Base-by-base conservation (phyloP, 1,284 basidiomycete species). In the Bothia castanella region DNA sequence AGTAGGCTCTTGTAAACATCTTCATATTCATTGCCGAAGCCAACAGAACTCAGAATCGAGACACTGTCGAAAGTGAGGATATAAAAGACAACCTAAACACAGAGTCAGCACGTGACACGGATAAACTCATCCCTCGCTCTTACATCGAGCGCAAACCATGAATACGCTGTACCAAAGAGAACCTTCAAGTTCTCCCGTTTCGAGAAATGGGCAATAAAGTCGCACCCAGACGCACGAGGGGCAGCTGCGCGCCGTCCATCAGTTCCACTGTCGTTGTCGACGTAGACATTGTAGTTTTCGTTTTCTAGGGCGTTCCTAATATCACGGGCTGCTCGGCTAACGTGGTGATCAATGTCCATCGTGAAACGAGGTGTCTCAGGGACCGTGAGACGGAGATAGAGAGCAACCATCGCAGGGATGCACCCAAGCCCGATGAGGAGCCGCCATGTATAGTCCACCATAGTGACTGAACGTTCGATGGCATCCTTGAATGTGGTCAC, bases 301-400 rank as follows among this genome's bases (percentile, higher is more conserved):
- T 68, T 69, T 38, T 69, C 62, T 42, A 82, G 65, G 60, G 78
- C 77, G 17, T 72, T 74, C 39, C 68, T 62, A 44, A 78, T 78
- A 58, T 82, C 79, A 51, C 71, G 68, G 12, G 73, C 59, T 17
- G 80, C 80, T 57, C 78, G 75, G 57, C 74, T 69, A 54, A 84
- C 69, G 61, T 83, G 79, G 46, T 79, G 75, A 65, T 83, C 79
- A 49, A 86, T 70, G 61, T 86, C 84, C 76, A 85, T 80, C 38
- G 81, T 85, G 72, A 80, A 87, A 49, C 82, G 79, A 37, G 82
- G 70, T 0, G 77, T 76, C 58, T 81, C 79, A 21, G 77, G 75
- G 31, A 81, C 71, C 1, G 75, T 77, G 29, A 80, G 68, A 29
- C 78, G 76, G 63, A 76, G 77, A 57, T 77, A 79, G 17, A 80